Evolutionary conservation across 1,139 yeast species (phyloP).

Genomic region (Zygosaccharomyces sapae): DNA sequence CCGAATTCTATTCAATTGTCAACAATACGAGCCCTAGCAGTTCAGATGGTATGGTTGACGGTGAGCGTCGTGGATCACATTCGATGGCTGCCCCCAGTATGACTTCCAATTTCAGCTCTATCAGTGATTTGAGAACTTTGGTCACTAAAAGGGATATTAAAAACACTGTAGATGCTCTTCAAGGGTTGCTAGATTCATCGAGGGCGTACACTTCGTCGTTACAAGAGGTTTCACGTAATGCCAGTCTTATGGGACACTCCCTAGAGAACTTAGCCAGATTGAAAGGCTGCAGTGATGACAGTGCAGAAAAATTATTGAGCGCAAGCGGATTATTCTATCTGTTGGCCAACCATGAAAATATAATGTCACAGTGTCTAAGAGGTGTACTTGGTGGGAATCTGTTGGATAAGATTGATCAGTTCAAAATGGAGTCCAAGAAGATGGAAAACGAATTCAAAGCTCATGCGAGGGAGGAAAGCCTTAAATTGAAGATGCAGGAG

Average conservation of each 20-base stretch:
- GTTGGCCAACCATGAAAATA: slow-evolving; percentile 72
- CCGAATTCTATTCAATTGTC: slow-evolving; percentile 34
- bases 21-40: slow-evolving; percentile 18
- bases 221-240: slow-evolving; percentile 51
- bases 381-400: slow-evolving; percentile 57
- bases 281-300: slow-evolving; percentile 54
- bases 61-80: slow-evolving; percentile 10
- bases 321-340: slow-evolving; percentile 79
- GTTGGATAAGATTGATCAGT: slow-evolving; percentile 41
- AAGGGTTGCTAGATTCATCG: slow-evolving; percentile 50
- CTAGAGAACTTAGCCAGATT: slow-evolving; percentile 66
- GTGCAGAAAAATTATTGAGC: slow-evolving; percentile 62
- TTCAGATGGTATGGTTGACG: slow-evolving; percentile 5
- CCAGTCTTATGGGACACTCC: slow-evolving; percentile 70
- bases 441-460: slow-evolving; percentile 53
- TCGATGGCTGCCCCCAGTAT: slow-evolving; percentile 26
- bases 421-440: slow-evolving; percentile 40
- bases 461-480: slow-evolving; percentile 49
- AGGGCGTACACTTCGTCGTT: slow-evolving; percentile 50
- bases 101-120: slow-evolving; percentile 27
- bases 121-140: slow-evolving; percentile 52
- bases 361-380: slow-evolving; percentile 55
- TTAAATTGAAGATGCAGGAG: slow-evolving; percentile 52
- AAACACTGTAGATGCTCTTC: slow-evolving; percentile 46
- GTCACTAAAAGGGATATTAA: slow-evolving; percentile 57